Evolutionary conservation across 2,329 filamentous ascomycete genomes (phyloP).

Genomic region (Penicillium sp.): DNA sequence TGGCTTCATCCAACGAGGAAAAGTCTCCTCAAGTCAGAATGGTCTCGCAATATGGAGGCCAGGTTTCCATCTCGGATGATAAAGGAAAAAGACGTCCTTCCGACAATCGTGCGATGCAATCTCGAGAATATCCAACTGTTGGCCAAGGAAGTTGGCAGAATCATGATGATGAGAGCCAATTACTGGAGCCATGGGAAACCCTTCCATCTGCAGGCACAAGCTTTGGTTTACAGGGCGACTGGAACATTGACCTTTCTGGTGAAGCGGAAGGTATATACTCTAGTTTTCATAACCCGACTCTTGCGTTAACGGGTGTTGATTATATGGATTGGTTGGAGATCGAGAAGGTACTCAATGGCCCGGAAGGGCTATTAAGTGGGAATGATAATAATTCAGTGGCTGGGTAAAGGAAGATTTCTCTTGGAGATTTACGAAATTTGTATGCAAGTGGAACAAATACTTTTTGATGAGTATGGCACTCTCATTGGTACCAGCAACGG

Average conservation of each 20-base stretch:
- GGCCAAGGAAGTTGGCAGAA: neutral
- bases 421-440: too few relatives aligned
- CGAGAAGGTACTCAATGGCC: conserved; percentile 23
- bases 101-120: neutral
- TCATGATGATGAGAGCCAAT: conserved; percentile 12
- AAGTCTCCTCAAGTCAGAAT: neutral
- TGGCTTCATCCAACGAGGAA: neutral
- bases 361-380: neutral
- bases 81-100: neutral
- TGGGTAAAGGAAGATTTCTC: neutral
- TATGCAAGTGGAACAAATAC: too few relatives aligned
- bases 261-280: conserved; percentile 29
- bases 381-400: neutral
- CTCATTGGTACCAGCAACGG: too few relatives aligned
- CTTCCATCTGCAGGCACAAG: conserved; percentile 1
- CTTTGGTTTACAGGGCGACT: conserved; percentile 23
- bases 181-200: conserved; percentile 18
- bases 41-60: neutral
- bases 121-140: neutral
- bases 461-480: too few relatives aligned
- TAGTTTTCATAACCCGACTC: conserved; percentile 24
- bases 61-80: neutral
- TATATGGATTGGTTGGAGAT: conserved; percentile 29
- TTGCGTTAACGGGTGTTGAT: conserved; percentile 27
- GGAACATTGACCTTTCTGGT: conserved; percentile 19